Evolutionary conservation across 192 early-diverging fungal species (phyloP), one percentile per base, ranked within the genome.

Genomic region (Entomortierella parvispora): DNA sequence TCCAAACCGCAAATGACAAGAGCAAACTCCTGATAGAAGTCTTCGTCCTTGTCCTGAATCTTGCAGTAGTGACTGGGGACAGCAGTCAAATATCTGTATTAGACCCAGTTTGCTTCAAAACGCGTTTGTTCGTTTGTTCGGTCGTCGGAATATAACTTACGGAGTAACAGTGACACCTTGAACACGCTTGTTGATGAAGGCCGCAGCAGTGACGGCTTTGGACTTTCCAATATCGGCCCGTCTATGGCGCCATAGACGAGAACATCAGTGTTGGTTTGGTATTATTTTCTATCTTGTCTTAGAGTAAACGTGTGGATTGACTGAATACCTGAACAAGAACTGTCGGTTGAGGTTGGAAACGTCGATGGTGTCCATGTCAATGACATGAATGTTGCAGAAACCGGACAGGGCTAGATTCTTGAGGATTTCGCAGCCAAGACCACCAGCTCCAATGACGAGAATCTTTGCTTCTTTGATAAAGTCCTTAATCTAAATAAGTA

Each of bases 11-110:
- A 97, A 43, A 99, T 90, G 31, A 99, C 88, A 45, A 97, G 82
- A 2, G 89, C 84, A 77, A 97, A 97, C 59, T 93, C 88, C 23
- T 80, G 78, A 71, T 99, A 99, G 78, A 94, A 99, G 57, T 96
- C 95, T 46, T 92, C 89, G 58, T 96, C 90, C 84, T 96, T 97
- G 70, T 99, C 97, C 83, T 99, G 95, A 62, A 99, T 99, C 52
- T 93, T 92, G 61, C 93, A 92, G 83, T 88, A 93, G 68, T 88
- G 88, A 33, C 90, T 91, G 62, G 23, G 29, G 3, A 11, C 5
- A 40, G 37, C 37, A 12, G 37, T n/a, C n/a, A n/a, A n/a, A n/a
- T n/a, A n/a, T n/a, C n/a, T n/a, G n/a, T n/a, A n/a, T n/a, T n/a
- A n/a, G n/a, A n/a, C n/a, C n/a, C n/a, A n/a, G n/a, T n/a, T n/a